These are phyloP conservation scores for Vicia faba DNA, from an alignment of 306 rosid genomes.

Conservation along the genomic window DNA sequence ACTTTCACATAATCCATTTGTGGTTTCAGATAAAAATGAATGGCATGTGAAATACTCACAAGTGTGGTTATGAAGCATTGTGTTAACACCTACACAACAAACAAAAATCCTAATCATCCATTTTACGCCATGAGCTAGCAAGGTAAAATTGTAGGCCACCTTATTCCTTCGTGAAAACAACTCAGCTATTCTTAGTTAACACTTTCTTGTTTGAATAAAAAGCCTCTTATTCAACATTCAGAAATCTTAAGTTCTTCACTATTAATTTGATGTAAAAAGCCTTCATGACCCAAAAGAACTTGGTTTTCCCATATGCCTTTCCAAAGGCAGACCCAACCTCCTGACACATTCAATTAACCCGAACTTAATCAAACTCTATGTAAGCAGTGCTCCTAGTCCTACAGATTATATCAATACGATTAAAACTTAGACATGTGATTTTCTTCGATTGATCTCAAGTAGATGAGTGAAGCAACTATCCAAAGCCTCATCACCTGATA, in stretches of 20 bases:
- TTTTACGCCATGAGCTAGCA: slow-evolving; percentile 22
- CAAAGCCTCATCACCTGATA: slow-evolving; percentile 67
- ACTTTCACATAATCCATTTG: slow-evolving; percentile 79
- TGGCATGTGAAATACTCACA: slow-evolving; percentile 27
- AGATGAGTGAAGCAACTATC: slow-evolving; percentile 30
- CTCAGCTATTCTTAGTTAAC: slow-evolving; percentile 1
- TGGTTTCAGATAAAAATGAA: slow-evolving; percentile 18
- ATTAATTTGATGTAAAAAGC: neutral
- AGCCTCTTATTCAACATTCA: slow-evolving; percentile 23
- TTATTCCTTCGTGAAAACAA: slow-evolving; percentile 16
- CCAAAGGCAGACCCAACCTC: slow-evolving; percentile 26
- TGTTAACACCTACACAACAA: slow-evolving; percentile 9
- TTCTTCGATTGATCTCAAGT: slow-evolving; percentile 25
- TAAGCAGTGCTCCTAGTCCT: slow-evolving; percentile 16
- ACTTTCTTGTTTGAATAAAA: slow-evolving; percentile 8
- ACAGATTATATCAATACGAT: slow-evolving; percentile 23
- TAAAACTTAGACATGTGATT: slow-evolving; percentile 16
- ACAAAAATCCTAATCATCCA: slow-evolving; percentile 11
- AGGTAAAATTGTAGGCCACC: slow-evolving; percentile 10
- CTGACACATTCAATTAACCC: slow-evolving; percentile 17
- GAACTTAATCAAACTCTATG: slow-evolving; percentile 30
- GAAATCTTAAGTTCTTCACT: neutral
- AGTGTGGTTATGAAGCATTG: slow-evolving; percentile 29
- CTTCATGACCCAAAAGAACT: slow-evolving; percentile 24
- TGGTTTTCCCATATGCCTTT: slow-evolving; percentile 25